A percentile compares a stretch with the other conserved stretches of the same genome.
phyloP scores from a whole-genome alignment of 2,329 filamentous ascomycete genomes.

The Ophiostoma populinum region DNA sequence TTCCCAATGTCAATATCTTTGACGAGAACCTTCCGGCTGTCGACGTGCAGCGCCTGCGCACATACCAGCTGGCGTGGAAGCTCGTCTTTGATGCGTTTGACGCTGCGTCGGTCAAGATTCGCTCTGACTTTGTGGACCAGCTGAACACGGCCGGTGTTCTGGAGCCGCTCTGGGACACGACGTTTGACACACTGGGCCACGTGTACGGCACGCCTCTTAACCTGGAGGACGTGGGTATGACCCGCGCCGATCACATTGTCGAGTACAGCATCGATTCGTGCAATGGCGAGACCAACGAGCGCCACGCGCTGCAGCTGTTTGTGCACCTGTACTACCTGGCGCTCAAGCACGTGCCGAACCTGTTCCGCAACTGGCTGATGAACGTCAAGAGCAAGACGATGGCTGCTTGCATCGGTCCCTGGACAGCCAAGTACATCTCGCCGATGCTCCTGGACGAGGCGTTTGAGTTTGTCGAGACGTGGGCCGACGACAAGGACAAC shows the following conservation, averaged over 20 bases:
- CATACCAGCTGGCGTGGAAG: constrained; percentile 79
- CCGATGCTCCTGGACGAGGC: constrained; percentile 48
- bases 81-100: constrained; percentile 75
- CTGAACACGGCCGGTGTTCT: constrained; percentile 60
- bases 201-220: constrained; percentile 56
- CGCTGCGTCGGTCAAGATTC: constrained; percentile 64
- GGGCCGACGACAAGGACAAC: constrained; percentile 32
- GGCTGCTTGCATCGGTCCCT: constrained; percentile 58
- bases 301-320: constrained; percentile 66
- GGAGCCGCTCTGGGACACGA: constrained; percentile 54
- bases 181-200: constrained; percentile 72
- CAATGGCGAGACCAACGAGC: constrained; percentile 41
- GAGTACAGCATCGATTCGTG: constrained; percentile 33
- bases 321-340: constrained; percentile 73
- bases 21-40: no score
- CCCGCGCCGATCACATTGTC: constrained; percentile 33
- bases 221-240: constrained; percentile 49
- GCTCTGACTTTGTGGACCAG: constrained; percentile 61
- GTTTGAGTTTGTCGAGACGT: constrained; percentile 49
- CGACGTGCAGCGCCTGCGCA: constrained; percentile 52
- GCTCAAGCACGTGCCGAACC: constrained; percentile 57
- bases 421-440: constrained; percentile 76
- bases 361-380: constrained; percentile 74
- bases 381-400: constrained; percentile 65
- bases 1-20: no score